Base-by-base conservation (phyloP, 1,139 yeast genomes). In the Protomyces lactucae-debilis region DNA sequence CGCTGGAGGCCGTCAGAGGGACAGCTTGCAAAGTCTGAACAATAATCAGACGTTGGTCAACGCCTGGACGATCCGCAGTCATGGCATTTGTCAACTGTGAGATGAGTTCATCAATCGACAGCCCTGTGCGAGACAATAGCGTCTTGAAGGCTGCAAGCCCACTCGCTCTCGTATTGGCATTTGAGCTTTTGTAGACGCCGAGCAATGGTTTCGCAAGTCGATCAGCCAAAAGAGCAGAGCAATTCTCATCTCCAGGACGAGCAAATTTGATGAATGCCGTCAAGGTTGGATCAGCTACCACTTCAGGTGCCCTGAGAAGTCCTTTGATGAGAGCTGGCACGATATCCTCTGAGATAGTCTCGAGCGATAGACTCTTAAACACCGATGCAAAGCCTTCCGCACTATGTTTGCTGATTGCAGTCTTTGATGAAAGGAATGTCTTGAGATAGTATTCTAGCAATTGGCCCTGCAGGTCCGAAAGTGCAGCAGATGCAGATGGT, bases 241-340 rank as follows among this genome's bases (percentile, higher is more conserved):
- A 69, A 65, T 82, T 80, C 46, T 79, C 70, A 21, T 71, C 70
- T 0, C 73, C 61, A 3, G 75, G 68, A 3, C 77, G 67, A 16
- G 85, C 67, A 40, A 78, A 73, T 2, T 70, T 65, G 60, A 85
- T 77, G 28, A 88, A 72, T 1, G 79, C 76, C 0, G 87, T 85
- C 23, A 84, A 72, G 16, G 86, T 75, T 40, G 77, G 71, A 6
- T 81, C 80, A 68, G 88, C 82, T 0, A 90, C 82, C 45, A 79
- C 76, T 72, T 91, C 98, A 0, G 97, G 88, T 2, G 96, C 85
- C 73, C 97, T 83, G 71, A 93, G 79, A 60, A 87, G 80, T 0
- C 95, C 83, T 72, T 88, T 91, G 69, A 89, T 93, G 60, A 92
- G 72, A 18, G 82, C 79, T 2, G 95, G 90, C 9, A 86, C 72